Percentiles rank a stretch among this genome's conserved stretches.
These are phyloP conservation scores for Mycena albidolilacea DNA, from an alignment of 768 basidiomycete species.

Conservation along the genomic window DNA sequence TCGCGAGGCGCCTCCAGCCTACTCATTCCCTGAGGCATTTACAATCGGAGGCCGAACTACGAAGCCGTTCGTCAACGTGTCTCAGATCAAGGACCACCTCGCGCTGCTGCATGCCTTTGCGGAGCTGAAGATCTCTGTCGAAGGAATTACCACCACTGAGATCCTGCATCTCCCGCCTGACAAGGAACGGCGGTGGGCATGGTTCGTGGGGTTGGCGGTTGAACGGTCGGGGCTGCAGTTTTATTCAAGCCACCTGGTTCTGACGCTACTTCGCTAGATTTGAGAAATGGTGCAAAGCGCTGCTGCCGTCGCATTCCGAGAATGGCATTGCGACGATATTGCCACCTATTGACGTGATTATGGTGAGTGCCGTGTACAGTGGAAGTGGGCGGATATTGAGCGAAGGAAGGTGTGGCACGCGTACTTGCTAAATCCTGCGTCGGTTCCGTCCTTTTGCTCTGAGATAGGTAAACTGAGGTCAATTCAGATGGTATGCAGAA, in stretches of 20 bases:
- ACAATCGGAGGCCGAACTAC: conserved; percentile 46
- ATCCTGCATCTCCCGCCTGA: conserved; percentile 18
- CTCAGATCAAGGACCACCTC: conserved; percentile 44
- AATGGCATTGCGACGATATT: conserved; percentile 32
- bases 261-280: conserved; percentile 28
- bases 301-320: conserved; percentile 36
- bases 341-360: conserved; percentile 35
- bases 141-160: conserved; percentile 15
- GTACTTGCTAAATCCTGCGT: conserved; percentile 50
- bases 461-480: not conserved
- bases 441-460: conserved; percentile 13
- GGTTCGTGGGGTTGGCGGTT: conserved; percentile 43
- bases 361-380: conserved; percentile 17
- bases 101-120: conserved; percentile 40
- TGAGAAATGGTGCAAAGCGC: conserved; percentile 39
- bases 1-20: conserved; percentile 43
- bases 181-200: conserved; percentile 39
- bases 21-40: conserved; percentile 50
- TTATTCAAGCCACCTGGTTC: not conserved
- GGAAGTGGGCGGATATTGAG: not conserved
- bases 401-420: conserved; percentile 53
- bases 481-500: conserved; percentile 51
- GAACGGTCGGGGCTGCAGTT: conserved; percentile 34
- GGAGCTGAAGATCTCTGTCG: conserved; percentile 37
- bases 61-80: conserved; percentile 47